phyloP scores from a whole-genome alignment of 1,284 basidiomycete species.

The Tylopilus sp. region DNA sequence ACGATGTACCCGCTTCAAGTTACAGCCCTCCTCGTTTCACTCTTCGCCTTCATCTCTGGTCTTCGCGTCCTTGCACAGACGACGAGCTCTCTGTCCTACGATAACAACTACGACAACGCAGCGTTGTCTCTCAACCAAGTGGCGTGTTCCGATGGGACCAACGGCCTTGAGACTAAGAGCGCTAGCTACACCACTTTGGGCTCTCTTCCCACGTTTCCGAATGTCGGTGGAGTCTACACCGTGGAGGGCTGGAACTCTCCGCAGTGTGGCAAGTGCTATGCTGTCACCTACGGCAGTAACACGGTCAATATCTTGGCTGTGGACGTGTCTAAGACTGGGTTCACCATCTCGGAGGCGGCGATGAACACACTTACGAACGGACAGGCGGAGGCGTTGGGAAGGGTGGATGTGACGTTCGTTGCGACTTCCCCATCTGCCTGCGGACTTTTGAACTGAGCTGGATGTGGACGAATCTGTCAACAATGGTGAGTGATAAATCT shows the following conservation, averaged over 20 bases:
- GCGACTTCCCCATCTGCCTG: neutral
- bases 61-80: conserved; percentile 34
- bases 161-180: conserved; percentile 41
- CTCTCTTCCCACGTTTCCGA: conserved; percentile 43
- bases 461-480: neutral
- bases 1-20: conserved; percentile 34
- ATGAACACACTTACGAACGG: conserved; percentile 44
- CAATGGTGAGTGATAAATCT: conserved; percentile 8
- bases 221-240: conserved; percentile 44
- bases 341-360: conserved; percentile 46
- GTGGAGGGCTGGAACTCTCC: conserved; percentile 41
- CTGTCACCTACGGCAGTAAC: conserved; percentile 35
- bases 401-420: conserved; percentile 29
- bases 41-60: conserved; percentile 13
- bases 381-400: conserved; percentile 37
- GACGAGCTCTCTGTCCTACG: conserved; percentile 38
- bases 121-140: conserved; percentile 36
- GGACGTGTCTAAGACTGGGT: conserved; percentile 44
- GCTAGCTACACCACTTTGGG: conserved; percentile 43
- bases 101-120: conserved; percentile 43
- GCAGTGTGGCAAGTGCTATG: conserved; percentile 48
- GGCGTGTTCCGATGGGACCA: conserved; percentile 45
- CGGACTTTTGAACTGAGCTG: neutral
- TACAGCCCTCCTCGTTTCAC: conserved; percentile 14
- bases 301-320: conserved; percentile 45